phyloP scores from a whole-genome alignment of 768 basidiomycete genomes.

The Auricularia cornea region DNA sequence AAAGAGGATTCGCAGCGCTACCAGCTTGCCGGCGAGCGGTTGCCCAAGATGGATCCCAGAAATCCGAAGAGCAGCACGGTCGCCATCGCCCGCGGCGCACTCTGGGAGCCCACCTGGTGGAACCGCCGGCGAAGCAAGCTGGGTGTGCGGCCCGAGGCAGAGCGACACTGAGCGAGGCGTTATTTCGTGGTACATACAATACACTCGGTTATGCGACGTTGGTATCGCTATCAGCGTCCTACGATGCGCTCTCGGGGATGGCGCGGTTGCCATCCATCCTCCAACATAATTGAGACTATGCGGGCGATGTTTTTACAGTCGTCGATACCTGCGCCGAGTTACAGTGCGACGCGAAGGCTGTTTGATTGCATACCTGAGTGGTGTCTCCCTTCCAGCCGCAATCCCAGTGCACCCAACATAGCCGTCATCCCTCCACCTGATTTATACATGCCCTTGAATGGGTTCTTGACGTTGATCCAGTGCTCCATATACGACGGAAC shows the following conservation, averaged over 20 bases:
- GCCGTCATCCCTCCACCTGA: background rate
- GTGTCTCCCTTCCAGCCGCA: background rate
- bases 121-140: background rate
- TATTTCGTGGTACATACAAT: background rate
- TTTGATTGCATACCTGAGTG: background rate
- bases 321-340: conserved; percentile 7
- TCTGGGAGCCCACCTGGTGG: background rate
- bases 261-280: conserved; percentile 5
- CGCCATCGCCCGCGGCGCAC: background rate
- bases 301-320: conserved; percentile 9
- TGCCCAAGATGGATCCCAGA: background rate
- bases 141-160: background rate
- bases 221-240: background rate
- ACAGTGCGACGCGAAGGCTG: background rate
- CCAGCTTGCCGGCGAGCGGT: background rate
- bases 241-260: background rate
- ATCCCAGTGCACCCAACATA: background rate
- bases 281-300: conserved; percentile 5
- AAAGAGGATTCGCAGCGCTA: background rate
- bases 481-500: background rate
- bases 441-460: background rate
- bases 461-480: background rate
- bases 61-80: background rate
- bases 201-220: background rate
- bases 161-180: background rate